Evolutionary conservation across 108 stramenopile genomes (phyloP).

Genomic region (Licmophora abbreviata): DNA sequence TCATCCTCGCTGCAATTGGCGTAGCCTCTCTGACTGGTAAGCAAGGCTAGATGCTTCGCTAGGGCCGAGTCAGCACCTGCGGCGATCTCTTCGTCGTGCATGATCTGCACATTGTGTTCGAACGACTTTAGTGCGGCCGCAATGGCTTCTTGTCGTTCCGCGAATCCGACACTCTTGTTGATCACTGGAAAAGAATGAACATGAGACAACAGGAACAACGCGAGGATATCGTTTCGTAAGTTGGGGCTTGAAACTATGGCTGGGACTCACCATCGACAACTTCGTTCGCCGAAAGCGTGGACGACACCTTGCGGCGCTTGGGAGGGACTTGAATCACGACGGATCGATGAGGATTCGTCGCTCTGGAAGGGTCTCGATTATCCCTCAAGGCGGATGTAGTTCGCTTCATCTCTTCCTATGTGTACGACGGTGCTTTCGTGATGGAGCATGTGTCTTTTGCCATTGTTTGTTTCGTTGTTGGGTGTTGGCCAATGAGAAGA

Average conservation of each 20-base stretch:
- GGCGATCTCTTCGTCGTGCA: constrained; percentile 40
- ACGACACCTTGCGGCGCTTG: constrained; percentile 17
- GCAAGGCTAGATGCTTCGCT: constrained; percentile 37
- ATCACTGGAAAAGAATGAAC: constrained; percentile 6
- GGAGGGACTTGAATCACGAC: constrained; percentile 20
- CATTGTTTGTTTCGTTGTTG: too few species aligned
- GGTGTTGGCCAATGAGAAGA: too few species aligned
- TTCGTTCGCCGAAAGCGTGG: constrained; percentile 7
- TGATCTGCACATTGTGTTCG: constrained; percentile 29
- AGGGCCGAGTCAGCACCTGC: constrained; percentile 39
- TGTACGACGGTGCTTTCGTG: too few species aligned
- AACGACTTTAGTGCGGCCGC: constrained; percentile 24
- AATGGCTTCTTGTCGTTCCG: constrained; percentile 30
- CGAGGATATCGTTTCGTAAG: not conserved
- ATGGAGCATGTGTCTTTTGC: too few species aligned
- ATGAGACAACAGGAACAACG: not conserved
- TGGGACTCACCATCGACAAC: constrained; percentile 15
- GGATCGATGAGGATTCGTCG: constrained; percentile 1
- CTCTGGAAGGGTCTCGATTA: constrained; percentile 2
- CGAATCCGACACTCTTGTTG: constrained; percentile 12
- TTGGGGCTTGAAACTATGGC: not conserved
- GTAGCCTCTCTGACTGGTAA: constrained; percentile 1
- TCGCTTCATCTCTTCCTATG: too few species aligned
- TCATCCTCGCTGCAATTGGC: not conserved
- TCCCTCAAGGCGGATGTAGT: too few species aligned